A percentile compares a stretch with the other conserved stretches of the same genome.
Evolutionary conservation across 352 stramenopile genomes (phyloP).

Genomic region (Stramenopiles sp.): DNA sequence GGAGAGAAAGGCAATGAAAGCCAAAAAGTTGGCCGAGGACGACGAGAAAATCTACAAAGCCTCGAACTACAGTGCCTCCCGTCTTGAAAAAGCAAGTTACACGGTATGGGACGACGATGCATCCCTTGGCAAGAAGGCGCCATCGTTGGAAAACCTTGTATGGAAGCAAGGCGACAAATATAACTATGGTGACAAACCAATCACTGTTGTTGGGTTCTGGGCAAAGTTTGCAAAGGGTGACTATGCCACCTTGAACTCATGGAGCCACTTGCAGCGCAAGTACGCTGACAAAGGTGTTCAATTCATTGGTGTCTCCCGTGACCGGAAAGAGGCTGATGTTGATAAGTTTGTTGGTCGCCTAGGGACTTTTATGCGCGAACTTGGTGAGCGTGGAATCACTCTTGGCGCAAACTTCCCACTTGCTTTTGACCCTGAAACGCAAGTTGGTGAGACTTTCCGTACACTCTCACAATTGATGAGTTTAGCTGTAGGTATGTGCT

Average conservation of each 20-base stretch:
- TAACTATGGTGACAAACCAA: background rate
- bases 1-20: background rate
- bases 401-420: conserved; percentile 1
- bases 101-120: background rate
- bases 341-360: conserved; percentile 4
- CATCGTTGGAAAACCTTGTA: background rate
- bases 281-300: conserved; percentile 5
- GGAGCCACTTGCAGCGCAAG: background rate
- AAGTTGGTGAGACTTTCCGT: background rate
- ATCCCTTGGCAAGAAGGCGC: background rate
- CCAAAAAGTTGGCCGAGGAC: background rate
- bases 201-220: conserved; percentile 7
- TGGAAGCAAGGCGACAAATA: background rate
- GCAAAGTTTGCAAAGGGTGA: conserved; percentile 9
- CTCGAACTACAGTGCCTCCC: background rate
- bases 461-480: background rate
- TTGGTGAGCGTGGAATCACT: conserved; percentile 7
- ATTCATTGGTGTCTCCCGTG: conserved; percentile 6
- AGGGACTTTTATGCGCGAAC: conserved; percentile 4
- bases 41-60: conserved; percentile 9
- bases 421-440: background rate
- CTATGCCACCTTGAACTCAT: background rate
- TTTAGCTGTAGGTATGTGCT: conserved; percentile 4
- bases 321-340: conserved; percentile 5
- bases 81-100: background rate